Evolutionary conservation across 2,329 filamentous ascomycete species (phyloP), one percentile per base, ranked within the genome.

Genomic region (Aspergillus pseudonomiae): DNA sequence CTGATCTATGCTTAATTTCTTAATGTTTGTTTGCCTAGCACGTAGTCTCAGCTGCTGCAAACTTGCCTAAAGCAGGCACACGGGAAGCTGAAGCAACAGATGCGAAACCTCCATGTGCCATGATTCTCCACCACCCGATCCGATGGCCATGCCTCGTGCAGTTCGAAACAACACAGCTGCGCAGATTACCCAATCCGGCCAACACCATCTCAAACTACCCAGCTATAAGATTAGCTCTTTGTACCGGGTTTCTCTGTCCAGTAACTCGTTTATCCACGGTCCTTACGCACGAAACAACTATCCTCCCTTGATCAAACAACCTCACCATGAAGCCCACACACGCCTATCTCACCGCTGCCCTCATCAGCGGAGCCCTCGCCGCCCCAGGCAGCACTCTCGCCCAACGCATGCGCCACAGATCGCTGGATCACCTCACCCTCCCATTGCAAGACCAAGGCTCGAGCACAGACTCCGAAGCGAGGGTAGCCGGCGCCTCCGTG

Each of bases 401-500:
- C 36, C 70, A 74, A 4, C 73, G 76, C 32, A 64, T 77, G 9
- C 63, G 70, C 24, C 46, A 48, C 9, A 21, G 48, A 4, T 24
- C 65, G 11, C 52, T 71, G 3, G 59, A 48, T 6, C 75, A 69
- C 43, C 72, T 72, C 39, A 73, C 75, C n/a, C 53, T 67, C 21
- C 74, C 75, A 1, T 60, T 71, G 48, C 30, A 61, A 39, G 65
- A 62, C 10, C 24, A 67, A 10, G 59, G 68, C 4, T 57, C 65
- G 24, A 67, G 65, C 28, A 65, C 65, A 4, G 67, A 61, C 0
- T 30, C 52, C 6, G 32, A 56, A 30, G 59, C 43, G n/a, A 50
- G 58, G 11, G 58, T 59, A 28, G 69, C 69, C 14, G 61, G 76
- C 55, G 71, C 77, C 55, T 71, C 84, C 19, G 80, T 83, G 30